Evolutionary conservation across 2,329 filamentous ascomycete genomes (phyloP).

Genomic region (Beauveria sp.): DNA sequence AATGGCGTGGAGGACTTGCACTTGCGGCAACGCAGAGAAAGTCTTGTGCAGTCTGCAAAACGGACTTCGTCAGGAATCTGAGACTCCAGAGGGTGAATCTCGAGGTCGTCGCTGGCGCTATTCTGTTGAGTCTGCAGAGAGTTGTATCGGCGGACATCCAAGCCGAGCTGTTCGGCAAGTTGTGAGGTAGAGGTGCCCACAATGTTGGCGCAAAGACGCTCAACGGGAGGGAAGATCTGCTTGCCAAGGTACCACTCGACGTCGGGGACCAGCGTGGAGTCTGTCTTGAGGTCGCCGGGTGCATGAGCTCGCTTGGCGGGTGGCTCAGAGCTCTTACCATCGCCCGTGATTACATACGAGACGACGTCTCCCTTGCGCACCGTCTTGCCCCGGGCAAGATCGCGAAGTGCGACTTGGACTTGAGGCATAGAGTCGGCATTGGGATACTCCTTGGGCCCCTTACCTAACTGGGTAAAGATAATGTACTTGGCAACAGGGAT

Average conservation of each 20-base stretch:
- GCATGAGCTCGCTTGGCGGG: slow-evolving; percentile 86
- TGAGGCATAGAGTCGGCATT: slow-evolving; percentile 94
- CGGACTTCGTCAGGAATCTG: slow-evolving; percentile 88
- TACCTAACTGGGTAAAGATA: slow-evolving; percentile 96
- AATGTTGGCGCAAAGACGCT: slow-evolving; percentile 95
- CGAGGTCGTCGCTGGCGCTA: slow-evolving; percentile 49
- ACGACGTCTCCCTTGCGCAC: slow-evolving; percentile 94
- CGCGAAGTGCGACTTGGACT: slow-evolving; percentile 87
- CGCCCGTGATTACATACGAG: slow-evolving; percentile 83
- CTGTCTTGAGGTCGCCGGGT: slow-evolving; percentile 72
- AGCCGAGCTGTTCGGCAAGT: slow-evolving; percentile 85
- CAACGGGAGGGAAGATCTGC: slow-evolving; percentile 95
- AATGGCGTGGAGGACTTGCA: slow-evolving; percentile 70
- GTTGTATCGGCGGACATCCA: slow-evolving; percentile 82
- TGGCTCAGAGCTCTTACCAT: slow-evolving; percentile 57
- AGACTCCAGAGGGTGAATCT: slow-evolving; percentile 86
- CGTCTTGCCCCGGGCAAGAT: slow-evolving; percentile 77
- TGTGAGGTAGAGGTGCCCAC: slow-evolving; percentile 83
- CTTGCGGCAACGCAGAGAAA: slow-evolving; percentile 70
- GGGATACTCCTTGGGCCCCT: slow-evolving; percentile 86
- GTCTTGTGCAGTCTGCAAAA: slow-evolving; percentile 71
- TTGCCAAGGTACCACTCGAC: slow-evolving; percentile 98
- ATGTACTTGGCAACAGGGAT: slow-evolving; percentile 83
- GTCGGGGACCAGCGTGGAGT: slow-evolving; percentile 71
- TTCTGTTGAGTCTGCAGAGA: slow-evolving; percentile 36